phyloP scores from a whole-genome alignment of 208 protist species.

The Wallacemonas collosoma region DNA sequence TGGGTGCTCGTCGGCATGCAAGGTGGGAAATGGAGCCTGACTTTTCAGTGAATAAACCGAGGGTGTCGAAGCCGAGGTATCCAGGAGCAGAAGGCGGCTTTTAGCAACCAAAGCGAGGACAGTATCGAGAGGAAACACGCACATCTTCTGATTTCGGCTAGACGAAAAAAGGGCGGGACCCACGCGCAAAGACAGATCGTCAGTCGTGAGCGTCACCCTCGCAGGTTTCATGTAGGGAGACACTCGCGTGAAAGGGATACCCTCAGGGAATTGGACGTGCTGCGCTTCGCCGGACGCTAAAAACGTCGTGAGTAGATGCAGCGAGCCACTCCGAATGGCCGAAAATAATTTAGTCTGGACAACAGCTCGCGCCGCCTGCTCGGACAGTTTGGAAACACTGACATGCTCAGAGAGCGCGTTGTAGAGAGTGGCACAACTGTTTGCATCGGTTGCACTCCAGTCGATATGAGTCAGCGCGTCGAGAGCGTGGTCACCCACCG shows the following conservation, averaged over 20 bases:
- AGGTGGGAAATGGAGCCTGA: slow-evolving; percentile 1
- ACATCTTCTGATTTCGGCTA: neutral
- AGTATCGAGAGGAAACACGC: slow-evolving; percentile 5
- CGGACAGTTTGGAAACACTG: neutral
- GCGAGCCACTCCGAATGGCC: slow-evolving; percentile 6
- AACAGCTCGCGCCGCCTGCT: neutral
- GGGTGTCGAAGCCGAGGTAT: slow-evolving; percentile 3
- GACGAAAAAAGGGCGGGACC: slow-evolving; percentile 7
- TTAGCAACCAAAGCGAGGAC: slow-evolving; percentile 1
- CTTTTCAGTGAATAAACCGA: slow-evolving; percentile 9
- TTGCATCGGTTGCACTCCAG: neutral
- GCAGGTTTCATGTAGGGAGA: neutral
- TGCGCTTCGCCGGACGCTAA: neutral
- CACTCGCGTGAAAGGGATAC: neutral
- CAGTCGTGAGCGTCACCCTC: neutral
- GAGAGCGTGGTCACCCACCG: slow-evolving; percentile 1
- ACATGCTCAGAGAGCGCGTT: slow-evolving; percentile 2
- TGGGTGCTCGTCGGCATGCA: neutral
- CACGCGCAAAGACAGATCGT: neutral
- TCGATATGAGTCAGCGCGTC: neutral
- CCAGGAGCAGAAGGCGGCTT: slow-evolving; percentile 4
- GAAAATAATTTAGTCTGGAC: slow-evolving; percentile 1
- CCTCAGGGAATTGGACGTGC: neutral
- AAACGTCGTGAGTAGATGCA: neutral
- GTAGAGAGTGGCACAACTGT: neutral